A percentile compares a stretch with the other conserved stretches of the same genome.
Conservation (phyloP, 2,329 filamentous ascomycete genomes). For the Phialocephala sp. region DNA sequence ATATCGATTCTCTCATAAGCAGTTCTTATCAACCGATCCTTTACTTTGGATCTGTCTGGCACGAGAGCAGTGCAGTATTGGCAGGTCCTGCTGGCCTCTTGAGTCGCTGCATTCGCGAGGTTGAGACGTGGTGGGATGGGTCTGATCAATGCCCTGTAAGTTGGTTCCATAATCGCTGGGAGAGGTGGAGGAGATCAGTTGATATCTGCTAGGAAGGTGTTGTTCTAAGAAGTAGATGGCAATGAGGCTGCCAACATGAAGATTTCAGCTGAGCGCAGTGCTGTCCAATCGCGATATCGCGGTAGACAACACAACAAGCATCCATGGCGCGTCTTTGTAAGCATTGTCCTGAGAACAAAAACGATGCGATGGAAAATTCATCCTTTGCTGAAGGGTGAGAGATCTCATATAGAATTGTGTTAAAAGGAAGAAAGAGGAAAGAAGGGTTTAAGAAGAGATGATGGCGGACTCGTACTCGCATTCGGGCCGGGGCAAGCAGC, state of each 20-base stretch:
- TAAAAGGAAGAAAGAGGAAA: neutral
- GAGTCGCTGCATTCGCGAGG: conserved; percentile 13
- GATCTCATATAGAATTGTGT: neutral
- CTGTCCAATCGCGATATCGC: neutral
- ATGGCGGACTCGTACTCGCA: neutral
- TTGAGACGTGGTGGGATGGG: conserved; percentile 15
- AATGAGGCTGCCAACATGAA: neutral
- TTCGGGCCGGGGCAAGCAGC: neutral
- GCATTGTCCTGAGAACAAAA: no score
- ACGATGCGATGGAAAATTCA: neutral
- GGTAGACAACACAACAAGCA: neutral
- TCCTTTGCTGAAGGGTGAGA: neutral
- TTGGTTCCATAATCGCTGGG: neutral
- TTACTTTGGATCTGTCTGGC: conserved; percentile 12
- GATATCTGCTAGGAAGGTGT: neutral
- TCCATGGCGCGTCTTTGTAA: neutral
- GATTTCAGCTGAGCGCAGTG: neutral
- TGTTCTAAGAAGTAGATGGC: neutral
- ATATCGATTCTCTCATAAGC: conserved; percentile 18
- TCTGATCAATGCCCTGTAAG: conserved; percentile 13
- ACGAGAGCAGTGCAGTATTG: conserved; percentile 7
- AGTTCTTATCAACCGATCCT: neutral
- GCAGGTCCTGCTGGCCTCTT: neutral
- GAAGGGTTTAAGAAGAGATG: neutral
- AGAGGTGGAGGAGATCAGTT: neutral